Percentiles rank a stretch among this genome's conserved stretches.
Evolutionary conservation across 805 yeast species (phyloP).

Genomic region (Lipomyces yamadae): DNA sequence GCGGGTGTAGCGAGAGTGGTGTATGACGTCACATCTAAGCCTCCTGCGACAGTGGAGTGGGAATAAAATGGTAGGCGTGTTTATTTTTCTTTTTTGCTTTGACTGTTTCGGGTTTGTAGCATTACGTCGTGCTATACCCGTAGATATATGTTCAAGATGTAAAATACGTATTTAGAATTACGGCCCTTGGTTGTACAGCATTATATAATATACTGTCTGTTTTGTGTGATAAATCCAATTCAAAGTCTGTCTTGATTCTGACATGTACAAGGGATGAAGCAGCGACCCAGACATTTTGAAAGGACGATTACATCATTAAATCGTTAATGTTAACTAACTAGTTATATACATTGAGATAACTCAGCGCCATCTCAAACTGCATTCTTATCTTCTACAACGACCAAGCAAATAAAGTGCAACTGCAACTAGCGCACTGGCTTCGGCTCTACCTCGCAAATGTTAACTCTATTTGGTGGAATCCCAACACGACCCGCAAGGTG

Average conservation of each 20-base stretch:
- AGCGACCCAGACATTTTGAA: too few species aligned
- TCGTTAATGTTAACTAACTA: too few species aligned
- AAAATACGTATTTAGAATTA: not conserved
- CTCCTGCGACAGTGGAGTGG: slow-evolving; percentile 99
- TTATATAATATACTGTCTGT: not conserved
- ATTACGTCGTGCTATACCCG: not conserved
- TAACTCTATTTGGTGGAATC: not conserved
- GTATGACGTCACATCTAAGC: slow-evolving; percentile 97
- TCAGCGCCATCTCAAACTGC: too few species aligned
- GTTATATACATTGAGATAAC: too few species aligned
- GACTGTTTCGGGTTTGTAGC: not conserved
- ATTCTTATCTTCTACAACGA: too few species aligned
- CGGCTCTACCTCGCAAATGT: not conserved
- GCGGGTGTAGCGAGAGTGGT: slow-evolving; percentile 99
- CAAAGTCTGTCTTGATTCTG: too few species aligned
- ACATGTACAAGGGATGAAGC: too few species aligned
- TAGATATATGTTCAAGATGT: not conserved
- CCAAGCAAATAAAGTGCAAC: too few species aligned
- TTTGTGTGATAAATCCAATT: not conserved
- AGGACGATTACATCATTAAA: too few species aligned
- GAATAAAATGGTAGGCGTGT: slow-evolving; percentile 56
- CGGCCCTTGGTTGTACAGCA: not conserved
- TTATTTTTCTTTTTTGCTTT: not conserved
- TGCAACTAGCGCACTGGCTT: not conserved
- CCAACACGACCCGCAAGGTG: not conserved